These are phyloP conservation scores for Poteriospumella lacustris DNA, from an alignment of 108 stramenopile species.

Conservation along the genomic window DNA sequence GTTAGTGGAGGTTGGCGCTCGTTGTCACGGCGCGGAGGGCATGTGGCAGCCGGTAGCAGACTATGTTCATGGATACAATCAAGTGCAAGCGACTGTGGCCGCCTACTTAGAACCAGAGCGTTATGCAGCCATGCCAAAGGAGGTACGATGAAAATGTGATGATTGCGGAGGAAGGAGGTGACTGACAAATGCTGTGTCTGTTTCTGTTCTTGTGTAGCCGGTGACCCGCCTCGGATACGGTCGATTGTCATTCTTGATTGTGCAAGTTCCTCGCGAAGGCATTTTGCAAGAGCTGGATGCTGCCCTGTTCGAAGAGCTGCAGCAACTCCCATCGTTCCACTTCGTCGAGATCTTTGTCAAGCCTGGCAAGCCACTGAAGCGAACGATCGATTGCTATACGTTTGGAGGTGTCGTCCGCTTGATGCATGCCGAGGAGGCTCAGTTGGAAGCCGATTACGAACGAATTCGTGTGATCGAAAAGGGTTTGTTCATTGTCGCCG, in stretches of 20 bases:
- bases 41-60: constrained; percentile 45
- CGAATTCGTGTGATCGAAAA: constrained; percentile 18
- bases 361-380: constrained; percentile 28
- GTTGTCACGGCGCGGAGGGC: constrained; percentile 49
- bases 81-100: constrained; percentile 22
- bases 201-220: constrained; percentile 18
- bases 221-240: constrained; percentile 28
- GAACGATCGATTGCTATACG: constrained; percentile 51
- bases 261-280: constrained; percentile 2
- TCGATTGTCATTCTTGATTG: constrained; percentile 41
- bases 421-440: constrained; percentile 31
- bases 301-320: constrained; percentile 28
- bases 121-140: not conserved
- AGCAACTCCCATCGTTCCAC: constrained; percentile 19
- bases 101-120: not conserved
- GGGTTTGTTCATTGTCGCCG: constrained; percentile 13
- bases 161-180: constrained; percentile 14
- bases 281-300: constrained; percentile 37
- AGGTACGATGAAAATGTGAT: constrained; percentile 11
- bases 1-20: constrained; percentile 47
- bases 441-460: constrained; percentile 24
- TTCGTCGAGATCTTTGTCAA: constrained; percentile 45
- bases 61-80: constrained; percentile 2
- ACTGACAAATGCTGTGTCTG: constrained; percentile 27
- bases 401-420: constrained; percentile 45